Evolutionary conservation across 371 early-diverging fungal genomes (phyloP).

Genomic region (Mortierella sp.): DNA sequence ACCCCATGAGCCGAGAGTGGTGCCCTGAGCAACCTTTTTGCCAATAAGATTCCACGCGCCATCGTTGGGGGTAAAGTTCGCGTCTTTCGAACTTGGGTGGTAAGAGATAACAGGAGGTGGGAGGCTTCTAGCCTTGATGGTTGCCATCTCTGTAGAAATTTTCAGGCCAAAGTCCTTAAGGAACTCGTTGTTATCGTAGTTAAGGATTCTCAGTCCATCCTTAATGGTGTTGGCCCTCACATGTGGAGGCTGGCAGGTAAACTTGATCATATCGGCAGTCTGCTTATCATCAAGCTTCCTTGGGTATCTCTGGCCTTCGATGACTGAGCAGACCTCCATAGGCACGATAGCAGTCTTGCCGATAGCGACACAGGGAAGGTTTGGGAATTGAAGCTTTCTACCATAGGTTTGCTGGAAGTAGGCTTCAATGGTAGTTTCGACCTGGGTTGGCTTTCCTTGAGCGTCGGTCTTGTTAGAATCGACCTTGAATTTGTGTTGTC

Average conservation of each 20-base stretch:
- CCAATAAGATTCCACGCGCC: conserved; percentile 96
- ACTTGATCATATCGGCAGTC: conserved; percentile 94
- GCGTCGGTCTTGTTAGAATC: conserved; percentile 12
- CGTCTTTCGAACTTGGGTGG: conserved; percentile 69
- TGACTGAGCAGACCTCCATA: conserved; percentile 89
- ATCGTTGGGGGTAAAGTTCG: conserved; percentile 77
- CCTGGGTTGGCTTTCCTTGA: conserved; percentile 8
- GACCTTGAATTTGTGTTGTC: conserved; percentile 73
- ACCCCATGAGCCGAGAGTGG: conserved; percentile 85
- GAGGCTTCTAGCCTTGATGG: conserved; percentile 76
- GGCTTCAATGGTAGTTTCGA: conserved; percentile 65
- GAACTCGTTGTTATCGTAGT: conserved; percentile 67
- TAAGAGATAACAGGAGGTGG: conserved; percentile 84
- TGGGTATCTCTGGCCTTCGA: conserved; percentile 83
- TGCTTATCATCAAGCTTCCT: conserved; percentile 86
- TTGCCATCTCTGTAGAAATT: conserved; percentile 70
- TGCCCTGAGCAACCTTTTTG: conserved; percentile 85
- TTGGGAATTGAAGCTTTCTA: conserved; percentile 76
- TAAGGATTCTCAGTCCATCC: conserved; percentile 62
- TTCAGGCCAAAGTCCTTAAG: conserved; percentile 74
- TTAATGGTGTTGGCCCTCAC: conserved; percentile 74
- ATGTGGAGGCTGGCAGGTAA: conserved; percentile 86
- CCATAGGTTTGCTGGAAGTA: conserved; percentile 84
- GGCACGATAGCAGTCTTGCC: conserved; percentile 75
- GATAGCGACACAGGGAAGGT: conserved; percentile 88